phyloP scores from a whole-genome alignment of 1,284 basidiomycete species.

The Peniophora sp. region DNA sequence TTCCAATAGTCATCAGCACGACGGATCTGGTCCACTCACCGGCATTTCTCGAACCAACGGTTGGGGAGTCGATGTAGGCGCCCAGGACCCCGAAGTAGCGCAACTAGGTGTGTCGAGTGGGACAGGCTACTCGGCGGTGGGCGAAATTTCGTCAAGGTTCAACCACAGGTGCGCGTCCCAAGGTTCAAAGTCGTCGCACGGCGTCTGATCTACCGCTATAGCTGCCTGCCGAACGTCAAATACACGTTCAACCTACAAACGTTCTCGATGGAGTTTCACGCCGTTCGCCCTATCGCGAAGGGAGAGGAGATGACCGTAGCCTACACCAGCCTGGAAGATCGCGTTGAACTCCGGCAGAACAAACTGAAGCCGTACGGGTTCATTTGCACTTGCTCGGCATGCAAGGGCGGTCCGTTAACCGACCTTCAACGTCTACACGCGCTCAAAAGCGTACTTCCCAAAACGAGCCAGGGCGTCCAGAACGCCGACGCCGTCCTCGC shows the following conservation, averaged over 20 bases:
- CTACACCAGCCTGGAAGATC: background rate
- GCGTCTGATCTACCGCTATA: background rate
- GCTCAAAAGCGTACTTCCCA: background rate
- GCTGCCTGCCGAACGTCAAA: background rate
- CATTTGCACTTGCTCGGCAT: slow-evolving; percentile 2
- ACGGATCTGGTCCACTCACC: slow-evolving; percentile 7
- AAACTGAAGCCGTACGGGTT: slow-evolving; percentile 3
- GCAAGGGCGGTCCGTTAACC: background rate
- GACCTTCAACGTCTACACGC: background rate
- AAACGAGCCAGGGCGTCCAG: background rate
- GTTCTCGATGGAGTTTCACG: slow-evolving; percentile 2
- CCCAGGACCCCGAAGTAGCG: slow-evolving; percentile 2
- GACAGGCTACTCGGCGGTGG: background rate
- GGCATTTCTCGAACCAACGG: slow-evolving; percentile 18
- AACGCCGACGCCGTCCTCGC: background rate
- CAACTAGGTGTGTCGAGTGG: background rate
- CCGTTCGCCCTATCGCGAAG: slow-evolving; percentile 1
- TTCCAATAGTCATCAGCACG: slow-evolving; percentile 13
- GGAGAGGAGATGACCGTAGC: slow-evolving; percentile 5
- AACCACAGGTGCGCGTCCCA: background rate
- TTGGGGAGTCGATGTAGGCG: slow-evolving; percentile 11
- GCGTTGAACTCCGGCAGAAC: background rate
- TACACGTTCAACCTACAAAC: slow-evolving; percentile 1
- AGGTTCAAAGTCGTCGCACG: no score
- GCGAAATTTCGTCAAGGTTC: background rate